phyloP scores from a whole-genome alignment of 257 asterid genomes.

The Scutellaria barbata region DNA sequence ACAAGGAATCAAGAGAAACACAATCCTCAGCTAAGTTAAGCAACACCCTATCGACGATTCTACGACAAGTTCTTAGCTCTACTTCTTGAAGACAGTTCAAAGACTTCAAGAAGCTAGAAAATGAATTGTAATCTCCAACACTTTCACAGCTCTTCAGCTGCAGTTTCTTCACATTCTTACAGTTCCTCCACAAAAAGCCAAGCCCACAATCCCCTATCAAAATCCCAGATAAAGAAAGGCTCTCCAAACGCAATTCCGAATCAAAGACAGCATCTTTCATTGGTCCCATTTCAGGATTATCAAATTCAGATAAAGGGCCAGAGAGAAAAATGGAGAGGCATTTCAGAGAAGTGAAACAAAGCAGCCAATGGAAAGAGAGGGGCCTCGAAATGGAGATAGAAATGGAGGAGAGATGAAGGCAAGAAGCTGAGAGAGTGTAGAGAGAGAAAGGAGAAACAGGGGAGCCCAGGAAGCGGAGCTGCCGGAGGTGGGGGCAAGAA shows the following conservation, averaged over 20 bases:
- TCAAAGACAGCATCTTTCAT: slow-evolving; percentile 23
- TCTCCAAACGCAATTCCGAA: slow-evolving; percentile 53
- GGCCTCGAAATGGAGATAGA: slow-evolving; percentile 56
- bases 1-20: slow-evolving; percentile 51
- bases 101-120: slow-evolving; percentile 46
- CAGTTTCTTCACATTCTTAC: slow-evolving; percentile 56
- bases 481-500: slow-evolving; percentile 64
- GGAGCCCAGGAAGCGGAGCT: slow-evolving; percentile 44
- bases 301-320: slow-evolving; percentile 32
- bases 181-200: slow-evolving; percentile 64
- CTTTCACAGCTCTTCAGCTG: slow-evolving; percentile 68
- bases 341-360: slow-evolving; percentile 47
- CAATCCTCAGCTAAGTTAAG: slow-evolving; percentile 50
- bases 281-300: not conserved
- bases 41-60: slow-evolving; percentile 55
- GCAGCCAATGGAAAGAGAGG: slow-evolving; percentile 54
- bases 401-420: slow-evolving; percentile 57
- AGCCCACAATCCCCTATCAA: slow-evolving; percentile 55
- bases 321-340: slow-evolving; percentile 48
- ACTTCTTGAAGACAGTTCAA: slow-evolving; percentile 51
- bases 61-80: slow-evolving; percentile 66
- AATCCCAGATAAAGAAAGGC: slow-evolving; percentile 56
- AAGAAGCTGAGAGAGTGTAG: slow-evolving; percentile 51
- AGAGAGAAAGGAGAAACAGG: slow-evolving; percentile 54
- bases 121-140: slow-evolving; percentile 60